Percentiles rank a stretch among this genome's conserved stretches.
phyloP scores from a whole-genome alignment of 176 grass and related monocot species.

The Chloris gayana region DNA sequence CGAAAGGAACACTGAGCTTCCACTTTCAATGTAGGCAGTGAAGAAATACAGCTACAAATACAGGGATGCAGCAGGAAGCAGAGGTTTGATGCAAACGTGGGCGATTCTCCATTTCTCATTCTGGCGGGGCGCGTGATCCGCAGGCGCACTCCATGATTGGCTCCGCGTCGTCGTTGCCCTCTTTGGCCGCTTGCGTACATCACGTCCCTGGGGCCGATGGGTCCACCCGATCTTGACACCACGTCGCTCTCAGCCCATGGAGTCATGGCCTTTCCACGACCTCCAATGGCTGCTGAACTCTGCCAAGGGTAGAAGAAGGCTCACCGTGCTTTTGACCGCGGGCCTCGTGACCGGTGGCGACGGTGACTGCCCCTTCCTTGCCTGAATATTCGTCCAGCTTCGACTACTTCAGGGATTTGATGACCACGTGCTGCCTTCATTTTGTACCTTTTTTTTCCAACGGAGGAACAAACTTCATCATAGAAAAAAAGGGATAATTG shows the following conservation, averaged over 20 bases:
- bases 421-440: background rate
- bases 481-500: no score
- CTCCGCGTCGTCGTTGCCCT: background rate
- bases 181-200: constrained; percentile 23
- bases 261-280: background rate
- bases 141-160: constrained; percentile 31
- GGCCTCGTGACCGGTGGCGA: background rate
- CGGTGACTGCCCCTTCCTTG: background rate
- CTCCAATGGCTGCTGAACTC: background rate
- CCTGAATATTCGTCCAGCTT: background rate
- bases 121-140: constrained; percentile 9
- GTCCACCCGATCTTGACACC: background rate
- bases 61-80: no score
- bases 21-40: background rate
- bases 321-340: background rate
- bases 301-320: background rate
- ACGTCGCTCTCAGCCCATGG: background rate
- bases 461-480: no score
- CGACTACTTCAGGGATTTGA: background rate
- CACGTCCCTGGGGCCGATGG: background rate
- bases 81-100: constrained; percentile 28
- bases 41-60: no score
- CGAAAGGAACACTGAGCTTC: background rate
- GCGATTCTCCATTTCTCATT: constrained; percentile 41
- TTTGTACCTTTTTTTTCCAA: no score